phyloP scores from a whole-genome alignment of 176 grass and related monocot species.

The Elymus sibiricus region DNA sequence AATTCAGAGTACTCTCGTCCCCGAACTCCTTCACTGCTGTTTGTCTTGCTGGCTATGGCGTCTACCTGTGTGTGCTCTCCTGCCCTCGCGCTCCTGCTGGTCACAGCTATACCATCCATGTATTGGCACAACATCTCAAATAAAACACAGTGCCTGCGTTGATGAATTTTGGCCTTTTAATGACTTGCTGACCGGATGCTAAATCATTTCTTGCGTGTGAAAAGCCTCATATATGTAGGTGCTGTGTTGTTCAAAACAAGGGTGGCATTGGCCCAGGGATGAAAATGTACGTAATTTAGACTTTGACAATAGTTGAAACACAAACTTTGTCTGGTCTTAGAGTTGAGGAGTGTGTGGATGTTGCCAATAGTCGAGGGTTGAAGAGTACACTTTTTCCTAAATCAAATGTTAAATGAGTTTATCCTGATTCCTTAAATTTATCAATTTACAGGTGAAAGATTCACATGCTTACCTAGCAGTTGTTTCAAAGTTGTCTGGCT shows the following conservation, averaged over 20 bases:
- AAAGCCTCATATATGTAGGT: too few species aligned
- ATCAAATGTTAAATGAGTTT: not conserved
- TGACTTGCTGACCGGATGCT: too few species aligned
- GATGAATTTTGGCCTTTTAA: not conserved
- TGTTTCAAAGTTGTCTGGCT: conserved; percentile 68
- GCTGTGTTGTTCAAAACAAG: too few species aligned
- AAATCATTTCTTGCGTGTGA: too few species aligned
- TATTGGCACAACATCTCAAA: not conserved
- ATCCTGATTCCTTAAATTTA: conserved; percentile 20
- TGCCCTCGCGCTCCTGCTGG: not conserved
- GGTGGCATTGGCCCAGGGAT: not conserved
- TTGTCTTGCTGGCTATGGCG: not conserved
- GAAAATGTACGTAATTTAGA: not conserved
- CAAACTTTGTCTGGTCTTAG: not conserved
- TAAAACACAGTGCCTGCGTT: not conserved
- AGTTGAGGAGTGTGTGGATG: not conserved
- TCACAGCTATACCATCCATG: not conserved
- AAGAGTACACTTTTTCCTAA: not conserved
- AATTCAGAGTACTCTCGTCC: not conserved
- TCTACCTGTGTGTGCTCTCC: not conserved
- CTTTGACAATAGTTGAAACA: not conserved
- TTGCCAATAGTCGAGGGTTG: not conserved
- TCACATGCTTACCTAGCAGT: conserved; percentile 64
- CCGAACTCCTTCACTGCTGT: not conserved
- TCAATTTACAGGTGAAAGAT: conserved; percentile 67